A percentile compares a stretch with the other conserved stretches of the same genome.
Evolutionary conservation across 441 rosid genomes (phyloP).

Genomic region (Melastoma candidum): DNA sequence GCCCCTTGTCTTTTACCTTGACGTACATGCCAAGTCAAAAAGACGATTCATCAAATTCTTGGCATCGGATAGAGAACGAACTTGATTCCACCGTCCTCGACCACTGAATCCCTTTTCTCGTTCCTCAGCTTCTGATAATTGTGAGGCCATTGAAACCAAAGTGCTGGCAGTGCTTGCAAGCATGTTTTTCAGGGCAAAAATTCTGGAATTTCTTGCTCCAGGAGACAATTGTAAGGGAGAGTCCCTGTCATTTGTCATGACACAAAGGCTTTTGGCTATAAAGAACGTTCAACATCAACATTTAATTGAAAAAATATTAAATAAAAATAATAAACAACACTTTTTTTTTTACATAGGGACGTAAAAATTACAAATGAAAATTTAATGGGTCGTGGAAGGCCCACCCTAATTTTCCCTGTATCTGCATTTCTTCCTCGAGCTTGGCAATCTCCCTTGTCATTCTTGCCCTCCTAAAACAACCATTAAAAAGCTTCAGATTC

Average conservation of each 20-base stretch:
- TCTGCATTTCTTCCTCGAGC: conserved; percentile 66
- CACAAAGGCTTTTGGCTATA: conserved; percentile 7
- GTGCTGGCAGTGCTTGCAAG: conserved; percentile 81
- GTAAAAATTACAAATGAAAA: neutral
- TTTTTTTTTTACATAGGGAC: neutral
- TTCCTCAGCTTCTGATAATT: conserved; percentile 96
- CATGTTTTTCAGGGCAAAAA: conserved; percentile 94
- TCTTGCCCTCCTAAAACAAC: conserved; percentile 59
- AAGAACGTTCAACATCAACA: neutral
- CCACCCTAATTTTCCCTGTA: conserved; percentile 55
- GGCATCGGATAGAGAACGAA: conserved; percentile 81
- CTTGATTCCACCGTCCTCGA: conserved; percentile 96
- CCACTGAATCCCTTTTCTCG: conserved; percentile 80
- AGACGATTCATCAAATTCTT: conserved; percentile 78
- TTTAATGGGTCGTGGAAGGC: neutral
- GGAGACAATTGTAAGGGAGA: conserved; percentile 67
- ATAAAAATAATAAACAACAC: conserved; percentile 6
- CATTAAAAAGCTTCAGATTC: no score
- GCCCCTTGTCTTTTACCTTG: conserved; percentile 40
- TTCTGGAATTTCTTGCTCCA: conserved; percentile 93
- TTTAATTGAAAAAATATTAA: conserved; percentile 1
- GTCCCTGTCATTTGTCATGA: conserved; percentile 36
- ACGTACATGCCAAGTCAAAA: conserved; percentile 76
- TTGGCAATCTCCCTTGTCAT: conserved; percentile 83
- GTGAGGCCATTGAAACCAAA: conserved; percentile 94